These are phyloP conservation scores for Penicillium mononematosum DNA, from an alignment of 495 filamentous ascomycete species.

Conservation along the genomic window DNA sequence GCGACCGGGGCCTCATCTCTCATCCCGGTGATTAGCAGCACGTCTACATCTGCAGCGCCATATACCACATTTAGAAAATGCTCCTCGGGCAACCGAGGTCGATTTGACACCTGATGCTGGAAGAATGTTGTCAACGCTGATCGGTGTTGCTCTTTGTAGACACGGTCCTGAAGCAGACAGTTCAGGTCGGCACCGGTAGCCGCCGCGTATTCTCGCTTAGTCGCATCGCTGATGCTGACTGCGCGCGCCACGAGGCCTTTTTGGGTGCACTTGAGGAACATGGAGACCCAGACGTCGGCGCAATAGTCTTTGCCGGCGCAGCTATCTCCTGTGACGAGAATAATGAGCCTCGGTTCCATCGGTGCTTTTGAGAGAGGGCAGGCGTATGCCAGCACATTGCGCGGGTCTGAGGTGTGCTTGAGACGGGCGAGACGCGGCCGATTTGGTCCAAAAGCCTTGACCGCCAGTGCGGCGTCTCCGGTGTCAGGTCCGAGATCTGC, in stretches of 20 bases:
- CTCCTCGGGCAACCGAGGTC: constrained; percentile 52
- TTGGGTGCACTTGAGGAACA: constrained; percentile 32
- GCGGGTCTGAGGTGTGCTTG: constrained; percentile 52
- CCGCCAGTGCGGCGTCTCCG: constrained; percentile 51
- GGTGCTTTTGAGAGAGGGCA: constrained; percentile 49
- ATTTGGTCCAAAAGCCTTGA: constrained; percentile 59
- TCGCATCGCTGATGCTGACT: constrained; percentile 60
- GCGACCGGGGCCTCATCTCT: constrained; percentile 62
- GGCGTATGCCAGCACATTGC: constrained; percentile 53
- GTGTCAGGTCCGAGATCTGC: constrained; percentile 65
- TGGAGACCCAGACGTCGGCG: constrained; percentile 52
- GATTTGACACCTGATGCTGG: constrained; percentile 44
- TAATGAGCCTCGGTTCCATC: constrained; percentile 49
- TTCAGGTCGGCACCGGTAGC: constrained; percentile 50
- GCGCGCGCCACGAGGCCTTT: constrained; percentile 41
- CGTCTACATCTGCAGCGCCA: constrained; percentile 47
- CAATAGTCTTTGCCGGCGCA: constrained; percentile 63
- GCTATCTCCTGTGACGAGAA: constrained; percentile 61
- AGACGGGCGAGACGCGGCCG: constrained; percentile 49
- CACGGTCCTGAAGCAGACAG: constrained; percentile 52
- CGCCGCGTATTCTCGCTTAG: constrained; percentile 58
- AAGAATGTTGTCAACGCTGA: constrained; percentile 54
- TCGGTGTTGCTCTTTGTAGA: constrained; percentile 63
- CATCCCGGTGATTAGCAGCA: constrained; percentile 65
- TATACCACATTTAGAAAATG: constrained; percentile 54